Percentiles rank a stretch among this genome's conserved stretches.
Conservation (phyloP, 108 stramenopile genomes). For the Licmophora abbreviata region DNA sequence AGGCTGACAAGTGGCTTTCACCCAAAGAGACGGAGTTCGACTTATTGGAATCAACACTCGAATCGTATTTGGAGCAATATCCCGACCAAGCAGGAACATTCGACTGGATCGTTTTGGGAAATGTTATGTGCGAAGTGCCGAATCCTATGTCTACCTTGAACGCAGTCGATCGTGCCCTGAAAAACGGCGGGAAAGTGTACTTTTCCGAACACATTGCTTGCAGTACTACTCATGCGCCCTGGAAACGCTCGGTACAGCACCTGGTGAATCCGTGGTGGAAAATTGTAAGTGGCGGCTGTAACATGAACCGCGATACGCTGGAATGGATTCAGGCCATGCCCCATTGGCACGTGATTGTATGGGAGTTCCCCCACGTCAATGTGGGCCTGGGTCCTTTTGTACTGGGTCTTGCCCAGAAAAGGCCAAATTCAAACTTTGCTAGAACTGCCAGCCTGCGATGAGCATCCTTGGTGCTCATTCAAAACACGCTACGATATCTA, state of each 20-base stretch:
- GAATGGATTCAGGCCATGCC: constrained; percentile 4
- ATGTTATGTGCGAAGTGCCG: constrained; percentile 30
- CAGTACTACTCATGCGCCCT: constrained; percentile 1
- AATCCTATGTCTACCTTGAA: constrained; percentile 8
- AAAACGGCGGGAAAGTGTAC: constrained; percentile 18
- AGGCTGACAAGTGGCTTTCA: background rate
- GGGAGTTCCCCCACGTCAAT: constrained; percentile 9
- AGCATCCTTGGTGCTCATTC: no score
- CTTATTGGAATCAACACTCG: constrained; percentile 1
- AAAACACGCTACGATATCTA: no score
- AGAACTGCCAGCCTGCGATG: no score
- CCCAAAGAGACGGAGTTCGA: constrained; percentile 1
- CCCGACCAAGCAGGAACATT: constrained; percentile 6
- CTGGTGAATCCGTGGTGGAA: constrained; percentile 20
- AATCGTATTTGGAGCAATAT: constrained; percentile 6
- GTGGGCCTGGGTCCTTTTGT: constrained; percentile 9
- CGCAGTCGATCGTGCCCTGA: constrained; percentile 9
- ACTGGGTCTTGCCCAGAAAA: constrained; percentile 10
- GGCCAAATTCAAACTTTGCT: no score
- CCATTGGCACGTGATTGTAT: constrained; percentile 21
- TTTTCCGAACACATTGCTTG: constrained; percentile 26
- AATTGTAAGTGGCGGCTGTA: constrained; percentile 21
- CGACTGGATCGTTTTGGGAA: constrained; percentile 29
- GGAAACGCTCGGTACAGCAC: constrained; percentile 8
- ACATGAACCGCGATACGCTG: constrained; percentile 25